Evolutionary conservation across 352 stramenopile genomes (phyloP).

Genomic region (Phytophthora aleatoria): DNA sequence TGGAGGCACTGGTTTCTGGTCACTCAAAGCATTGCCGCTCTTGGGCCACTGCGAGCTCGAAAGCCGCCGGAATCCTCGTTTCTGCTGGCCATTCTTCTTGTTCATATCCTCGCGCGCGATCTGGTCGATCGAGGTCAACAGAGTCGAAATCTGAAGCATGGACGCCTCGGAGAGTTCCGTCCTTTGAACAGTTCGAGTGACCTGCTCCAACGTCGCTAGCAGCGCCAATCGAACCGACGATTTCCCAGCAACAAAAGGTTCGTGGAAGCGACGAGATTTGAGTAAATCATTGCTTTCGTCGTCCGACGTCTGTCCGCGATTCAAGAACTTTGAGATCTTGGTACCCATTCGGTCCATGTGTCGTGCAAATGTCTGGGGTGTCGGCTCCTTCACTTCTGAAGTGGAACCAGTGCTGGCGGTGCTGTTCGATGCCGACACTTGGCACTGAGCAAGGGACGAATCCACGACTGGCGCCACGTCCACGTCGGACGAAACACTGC

Average conservation of each 20-base stretch:
- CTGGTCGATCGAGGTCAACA: constrained; percentile 62
- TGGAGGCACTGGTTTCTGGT: constrained; percentile 7
- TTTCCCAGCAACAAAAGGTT: constrained; percentile 27
- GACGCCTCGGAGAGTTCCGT: constrained; percentile 60
- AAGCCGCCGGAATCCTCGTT: constrained; percentile 42
- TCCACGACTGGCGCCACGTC: constrained; percentile 23
- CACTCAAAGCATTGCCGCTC: constrained; percentile 12
- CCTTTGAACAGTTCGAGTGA: constrained; percentile 49
- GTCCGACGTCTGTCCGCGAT: constrained; percentile 8
- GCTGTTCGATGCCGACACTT: constrained; percentile 9
- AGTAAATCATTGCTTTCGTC: constrained; percentile 11
- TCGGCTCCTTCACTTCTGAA: constrained; percentile 10
- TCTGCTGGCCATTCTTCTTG: constrained; percentile 35
- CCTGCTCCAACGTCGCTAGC: constrained; percentile 48
- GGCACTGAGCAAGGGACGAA: constrained; percentile 13
- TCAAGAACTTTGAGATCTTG: constrained; percentile 24
- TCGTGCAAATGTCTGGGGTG: constrained; percentile 3
- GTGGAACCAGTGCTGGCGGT: constrained; percentile 3
- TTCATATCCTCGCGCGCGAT: constrained; percentile 67
- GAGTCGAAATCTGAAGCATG: constrained; percentile 59
- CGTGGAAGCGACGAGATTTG: constrained; percentile 7
- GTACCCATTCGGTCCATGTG: constrained; percentile 34
- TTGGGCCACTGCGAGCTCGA: constrained; percentile 31
- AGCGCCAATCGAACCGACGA: constrained; percentile 43
- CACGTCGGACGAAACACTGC: constrained; percentile 30